phyloP scores from a whole-genome alignment of 2,329 filamentous ascomycete genomes.

The Ceratocystis diversiconidia region DNA sequence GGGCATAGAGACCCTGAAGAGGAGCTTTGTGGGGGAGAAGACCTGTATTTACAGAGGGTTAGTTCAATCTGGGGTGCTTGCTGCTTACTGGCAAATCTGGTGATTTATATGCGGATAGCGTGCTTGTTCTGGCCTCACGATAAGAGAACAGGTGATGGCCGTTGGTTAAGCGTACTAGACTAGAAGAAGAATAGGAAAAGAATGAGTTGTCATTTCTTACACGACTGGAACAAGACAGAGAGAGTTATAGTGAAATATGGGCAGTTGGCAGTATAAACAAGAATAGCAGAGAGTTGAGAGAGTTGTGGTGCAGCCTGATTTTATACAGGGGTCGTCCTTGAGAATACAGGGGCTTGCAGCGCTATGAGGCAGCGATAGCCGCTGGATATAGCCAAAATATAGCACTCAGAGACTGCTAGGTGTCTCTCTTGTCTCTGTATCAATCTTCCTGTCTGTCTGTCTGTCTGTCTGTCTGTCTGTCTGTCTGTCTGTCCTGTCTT shows the following conservation, averaged over 20 bases:
- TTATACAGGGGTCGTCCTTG: too few species aligned
- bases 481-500: background rate
- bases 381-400: too few species aligned
- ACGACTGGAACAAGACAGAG: background rate
- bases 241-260: background rate
- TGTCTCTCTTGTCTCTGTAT: too few species aligned
- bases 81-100: background rate
- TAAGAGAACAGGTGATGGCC: background rate
- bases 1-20: background rate
- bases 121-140: background rate
- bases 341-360: too few species aligned
- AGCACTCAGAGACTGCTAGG: too few species aligned
- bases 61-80: background rate
- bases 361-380: too few species aligned
- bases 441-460: too few species aligned
- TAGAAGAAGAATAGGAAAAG: background rate
- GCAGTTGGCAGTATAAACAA: background rate
- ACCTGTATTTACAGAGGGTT: background rate
- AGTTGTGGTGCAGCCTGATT: too few species aligned
- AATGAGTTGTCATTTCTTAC: background rate
- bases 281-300: too few species aligned
- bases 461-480: background rate
- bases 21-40: background rate
- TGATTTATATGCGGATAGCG: background rate
- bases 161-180: background rate